Evolutionary conservation across 768 basidiomycete genomes (phyloP).

Genomic region (Crepidotus variabilis): DNA sequence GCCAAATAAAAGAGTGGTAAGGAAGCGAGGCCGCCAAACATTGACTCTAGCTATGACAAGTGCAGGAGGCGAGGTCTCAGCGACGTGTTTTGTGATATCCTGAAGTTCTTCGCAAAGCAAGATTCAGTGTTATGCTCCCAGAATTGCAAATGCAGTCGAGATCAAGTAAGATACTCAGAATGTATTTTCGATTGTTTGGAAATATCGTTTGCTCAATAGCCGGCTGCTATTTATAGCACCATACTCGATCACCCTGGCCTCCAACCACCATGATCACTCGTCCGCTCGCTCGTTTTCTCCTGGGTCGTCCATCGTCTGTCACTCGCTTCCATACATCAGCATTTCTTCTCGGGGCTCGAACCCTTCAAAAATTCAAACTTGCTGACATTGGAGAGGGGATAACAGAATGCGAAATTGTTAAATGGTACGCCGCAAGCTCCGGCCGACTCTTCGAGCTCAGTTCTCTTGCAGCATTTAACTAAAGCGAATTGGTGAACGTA

Average conservation of each 20-base stretch:
- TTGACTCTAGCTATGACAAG: background rate
- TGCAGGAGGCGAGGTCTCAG: too few species aligned
- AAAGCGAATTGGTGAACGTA: slow-evolving; percentile 21
- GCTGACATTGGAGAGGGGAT: slow-evolving; percentile 91
- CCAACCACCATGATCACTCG: background rate
- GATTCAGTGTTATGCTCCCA: too few species aligned
- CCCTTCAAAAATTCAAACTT: slow-evolving; percentile 63
- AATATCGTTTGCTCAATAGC: too few species aligned
- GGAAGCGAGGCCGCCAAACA: slow-evolving; percentile 15
- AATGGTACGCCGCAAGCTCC: slow-evolving; percentile 56
- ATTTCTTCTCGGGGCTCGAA: slow-evolving; percentile 25
- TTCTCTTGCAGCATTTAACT: background rate
- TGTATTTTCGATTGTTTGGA: too few species aligned
- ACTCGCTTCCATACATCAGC: slow-evolving; percentile 31
- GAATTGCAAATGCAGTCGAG: too few species aligned
- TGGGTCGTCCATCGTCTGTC: slow-evolving; percentile 22
- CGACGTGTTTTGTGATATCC: too few species aligned
- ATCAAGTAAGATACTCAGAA: too few species aligned
- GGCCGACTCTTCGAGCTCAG: slow-evolving; percentile 18
- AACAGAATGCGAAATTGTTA: slow-evolving; percentile 86
- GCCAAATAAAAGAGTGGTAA: slow-evolving; percentile 21
- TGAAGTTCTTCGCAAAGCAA: too few species aligned
- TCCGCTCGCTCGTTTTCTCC: slow-evolving; percentile 18
- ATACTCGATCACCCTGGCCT: background rate
- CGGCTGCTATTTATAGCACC: background rate